Evolutionary conservation across 73 alveolate species (phyloP).

Genomic region (Blepharisma japonicum): DNA sequence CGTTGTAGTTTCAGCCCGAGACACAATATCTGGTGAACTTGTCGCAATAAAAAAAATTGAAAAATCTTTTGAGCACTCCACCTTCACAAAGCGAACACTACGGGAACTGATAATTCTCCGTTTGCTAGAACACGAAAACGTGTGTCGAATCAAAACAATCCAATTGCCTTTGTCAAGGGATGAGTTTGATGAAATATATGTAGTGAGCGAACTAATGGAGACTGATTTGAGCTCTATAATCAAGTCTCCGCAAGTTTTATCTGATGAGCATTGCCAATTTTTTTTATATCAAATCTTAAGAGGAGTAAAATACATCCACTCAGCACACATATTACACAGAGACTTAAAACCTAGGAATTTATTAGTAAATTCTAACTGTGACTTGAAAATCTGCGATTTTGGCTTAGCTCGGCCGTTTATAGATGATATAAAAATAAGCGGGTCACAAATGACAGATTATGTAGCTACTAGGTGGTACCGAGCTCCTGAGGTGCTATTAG

Average conservation of each 20-base stretch:
- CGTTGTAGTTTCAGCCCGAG: slow-evolving; percentile 52
- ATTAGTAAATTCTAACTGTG: slow-evolving; percentile 85
- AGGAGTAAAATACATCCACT: slow-evolving; percentile 88
- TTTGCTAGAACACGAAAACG: slow-evolving; percentile 64
- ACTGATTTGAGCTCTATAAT: slow-evolving; percentile 91
- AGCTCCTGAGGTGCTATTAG: slow-evolving; percentile 81
- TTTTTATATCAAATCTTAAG: slow-evolving; percentile 88
- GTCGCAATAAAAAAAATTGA: slow-evolving; percentile 81
- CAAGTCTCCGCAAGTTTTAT: slow-evolving; percentile 84
- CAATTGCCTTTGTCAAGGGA: slow-evolving; percentile 61
- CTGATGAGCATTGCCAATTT: slow-evolving; percentile 93
- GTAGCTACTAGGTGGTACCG: slow-evolving; percentile 88
- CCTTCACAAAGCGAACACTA: slow-evolving; percentile 76
- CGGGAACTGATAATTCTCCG: slow-evolving; percentile 73
- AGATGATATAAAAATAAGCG: slow-evolving; percentile 48
- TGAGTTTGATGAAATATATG: slow-evolving; percentile 77
- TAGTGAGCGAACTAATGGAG: slow-evolving; percentile 95
- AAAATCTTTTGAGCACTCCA: slow-evolving; percentile 79
- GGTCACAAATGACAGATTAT: slow-evolving; percentile 65
- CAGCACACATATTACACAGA: slow-evolving; percentile 88
- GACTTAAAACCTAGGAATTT: slow-evolving; percentile 90
- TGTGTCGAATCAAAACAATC: slow-evolving; percentile 54
- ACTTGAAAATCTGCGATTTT: slow-evolving; percentile 91
- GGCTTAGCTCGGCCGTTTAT: slow-evolving; percentile 79
- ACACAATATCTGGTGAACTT: slow-evolving; percentile 41